phyloP scores from a whole-genome alignment of 768 basidiomycete species.

The Agaricus subrufescens region DNA sequence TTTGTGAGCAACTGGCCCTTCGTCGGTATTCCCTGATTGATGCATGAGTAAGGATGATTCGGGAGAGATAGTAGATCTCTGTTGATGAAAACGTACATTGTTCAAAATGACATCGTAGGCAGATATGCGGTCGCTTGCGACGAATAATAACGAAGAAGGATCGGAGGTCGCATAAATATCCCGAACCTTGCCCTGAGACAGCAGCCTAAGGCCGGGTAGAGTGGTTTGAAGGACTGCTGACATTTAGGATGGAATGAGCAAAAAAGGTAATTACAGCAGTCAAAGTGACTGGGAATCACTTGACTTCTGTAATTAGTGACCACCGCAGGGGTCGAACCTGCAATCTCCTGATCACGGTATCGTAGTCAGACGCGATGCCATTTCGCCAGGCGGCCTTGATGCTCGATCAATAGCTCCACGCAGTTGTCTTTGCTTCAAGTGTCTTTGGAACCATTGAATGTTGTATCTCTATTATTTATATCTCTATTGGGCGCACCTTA shows the following conservation, averaged over 20 bases:
- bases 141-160: slow-evolving; percentile 75
- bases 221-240: background rate
- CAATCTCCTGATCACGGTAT: slow-evolving; percentile 76
- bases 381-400: slow-evolving; percentile 81
- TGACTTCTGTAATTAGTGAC: slow-evolving; percentile 33
- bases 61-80: background rate
- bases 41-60: background rate
- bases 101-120: slow-evolving; percentile 94
- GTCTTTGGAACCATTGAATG: too few species aligned
- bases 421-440: too few species aligned
- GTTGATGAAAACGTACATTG: slow-evolving; percentile 57
- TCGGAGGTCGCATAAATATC: slow-evolving; percentile 85
- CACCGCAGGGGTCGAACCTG: slow-evolving; percentile 91
- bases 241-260: too few species aligned
- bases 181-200: slow-evolving; percentile 93
- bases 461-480: too few species aligned
- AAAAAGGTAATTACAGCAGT: too few species aligned
- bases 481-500: too few species aligned
- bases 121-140: slow-evolving; percentile 93
- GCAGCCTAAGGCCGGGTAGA: slow-evolving; percentile 56
- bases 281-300: too few species aligned
- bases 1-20: slow-evolving; percentile 89
- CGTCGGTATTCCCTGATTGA: slow-evolving; percentile 82
- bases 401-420: too few species aligned
- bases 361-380: slow-evolving; percentile 94